Conservation (phyloP, 1,284 basidiomycete genomes). For the Xerocomus minutiporus region DNA sequence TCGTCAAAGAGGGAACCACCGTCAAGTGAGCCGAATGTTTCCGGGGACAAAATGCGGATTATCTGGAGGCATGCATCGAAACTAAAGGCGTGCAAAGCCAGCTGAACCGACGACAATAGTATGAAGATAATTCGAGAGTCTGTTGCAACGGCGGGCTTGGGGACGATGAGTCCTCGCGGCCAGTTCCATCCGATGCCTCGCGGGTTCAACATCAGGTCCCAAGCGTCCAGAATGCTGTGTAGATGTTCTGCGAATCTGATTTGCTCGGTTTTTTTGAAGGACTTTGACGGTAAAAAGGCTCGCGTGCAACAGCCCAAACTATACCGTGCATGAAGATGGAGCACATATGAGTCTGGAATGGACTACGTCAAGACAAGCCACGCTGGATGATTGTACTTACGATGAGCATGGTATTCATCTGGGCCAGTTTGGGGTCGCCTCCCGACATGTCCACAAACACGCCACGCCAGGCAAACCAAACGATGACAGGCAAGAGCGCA, state of each 20-base stretch:
- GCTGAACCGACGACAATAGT: conserved; percentile 1
- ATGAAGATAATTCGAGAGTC: conserved; percentile 17
- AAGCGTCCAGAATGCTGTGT: conserved; percentile 23
- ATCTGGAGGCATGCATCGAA: conserved; percentile 17
- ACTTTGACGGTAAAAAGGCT: conserved; percentile 13
- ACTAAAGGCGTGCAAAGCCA: conserved; percentile 9
- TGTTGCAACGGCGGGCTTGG: conserved; percentile 14
- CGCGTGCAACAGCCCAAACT: conserved; percentile 18
- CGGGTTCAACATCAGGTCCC: conserved; percentile 22
- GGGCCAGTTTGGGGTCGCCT: conserved; percentile 14
- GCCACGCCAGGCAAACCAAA: conserved; percentile 22
- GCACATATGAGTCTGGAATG: conserved; percentile 17
- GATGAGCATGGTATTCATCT: conserved; percentile 16
- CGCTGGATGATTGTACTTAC: conserved; percentile 8
- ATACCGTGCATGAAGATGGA: conserved; percentile 11
- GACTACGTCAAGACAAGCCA: not conserved
- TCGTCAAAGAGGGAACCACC: conserved; percentile 48
- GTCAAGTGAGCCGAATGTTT: conserved; percentile 14
- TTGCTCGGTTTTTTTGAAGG: not conserved
- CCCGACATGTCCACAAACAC: conserved; percentile 23
- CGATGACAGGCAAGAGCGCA: conserved; percentile 23
- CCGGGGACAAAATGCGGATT: conserved; percentile 14
- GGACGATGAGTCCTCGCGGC: conserved; percentile 16
- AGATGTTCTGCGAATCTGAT: conserved; percentile 1
- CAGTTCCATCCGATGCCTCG: conserved; percentile 33